Evolutionary conservation across 1,139 yeast genomes (phyloP).

Genomic region (Kodamaea fungicola): DNA sequence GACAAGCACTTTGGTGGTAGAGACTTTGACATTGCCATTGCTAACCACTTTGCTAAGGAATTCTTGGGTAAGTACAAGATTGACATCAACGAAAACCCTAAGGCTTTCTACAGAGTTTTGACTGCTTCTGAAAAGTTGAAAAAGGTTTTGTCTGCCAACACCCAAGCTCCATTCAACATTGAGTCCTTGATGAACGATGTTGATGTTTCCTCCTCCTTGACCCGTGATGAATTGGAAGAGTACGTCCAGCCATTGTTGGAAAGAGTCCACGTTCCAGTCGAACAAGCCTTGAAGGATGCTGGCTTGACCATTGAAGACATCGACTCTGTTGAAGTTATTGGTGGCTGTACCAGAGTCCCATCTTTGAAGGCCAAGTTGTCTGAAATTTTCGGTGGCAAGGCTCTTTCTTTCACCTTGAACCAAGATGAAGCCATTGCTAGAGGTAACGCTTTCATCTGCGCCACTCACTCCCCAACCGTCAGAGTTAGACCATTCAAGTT

Average conservation of each 20-base stretch:
- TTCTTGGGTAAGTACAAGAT: slow-evolving; percentile 90
- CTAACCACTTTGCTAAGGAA: slow-evolving; percentile 91
- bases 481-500: slow-evolving; percentile 99
- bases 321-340: slow-evolving; percentile 91
- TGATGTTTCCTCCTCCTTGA: slow-evolving; percentile 86
- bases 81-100: slow-evolving; percentile 84
- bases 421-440: slow-evolving; percentile 99
- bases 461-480: slow-evolving; percentile 97
- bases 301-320: slow-evolving; percentile 68
- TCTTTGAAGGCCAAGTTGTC: slow-evolving; percentile 76
- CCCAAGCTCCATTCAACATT: slow-evolving; percentile 90
- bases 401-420: slow-evolving; percentile 89
- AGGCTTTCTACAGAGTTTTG: slow-evolving; percentile 91
- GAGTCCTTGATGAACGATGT: slow-evolving; percentile 97
- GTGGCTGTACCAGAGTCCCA: slow-evolving; percentile 99
- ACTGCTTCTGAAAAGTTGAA: slow-evolving; percentile 90
- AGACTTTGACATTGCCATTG: slow-evolving; percentile 88
- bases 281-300: slow-evolving; percentile 78
- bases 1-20: slow-evolving; percentile 99
- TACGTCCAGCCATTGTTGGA: slow-evolving; percentile 77
- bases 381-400: slow-evolving; percentile 83
- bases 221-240: slow-evolving; percentile 91
- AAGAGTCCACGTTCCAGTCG: slow-evolving; percentile 73
- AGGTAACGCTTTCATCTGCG: slow-evolving; percentile 99
- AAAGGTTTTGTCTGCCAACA: slow-evolving; percentile 94